Percentiles rank a stretch among this genome's conserved stretches.
Conservation (phyloP, 2,329 filamentous ascomycete genomes). For the Colletotrichum musae region DNA sequence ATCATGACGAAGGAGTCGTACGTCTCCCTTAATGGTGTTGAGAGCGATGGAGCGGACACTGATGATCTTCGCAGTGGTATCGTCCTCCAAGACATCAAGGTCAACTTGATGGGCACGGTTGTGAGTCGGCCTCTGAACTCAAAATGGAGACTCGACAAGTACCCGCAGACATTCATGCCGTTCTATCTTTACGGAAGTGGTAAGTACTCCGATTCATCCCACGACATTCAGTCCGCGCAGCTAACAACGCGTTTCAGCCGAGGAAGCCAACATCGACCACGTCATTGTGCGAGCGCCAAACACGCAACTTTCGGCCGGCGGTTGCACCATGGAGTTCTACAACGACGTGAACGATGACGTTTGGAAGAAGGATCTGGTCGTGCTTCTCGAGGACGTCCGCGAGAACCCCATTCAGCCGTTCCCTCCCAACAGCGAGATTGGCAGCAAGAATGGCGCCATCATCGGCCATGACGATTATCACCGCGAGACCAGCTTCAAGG, state of each 20-base stretch:
- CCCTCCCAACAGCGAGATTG: conserved; percentile 46
- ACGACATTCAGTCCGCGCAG: not conserved
- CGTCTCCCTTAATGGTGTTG: conserved; percentile 21
- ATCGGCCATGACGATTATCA: conserved; percentile 29
- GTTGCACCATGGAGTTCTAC: conserved; percentile 43
- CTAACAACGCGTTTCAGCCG: conserved; percentile 21
- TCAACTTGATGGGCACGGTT: conserved; percentile 45
- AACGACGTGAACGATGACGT: conserved; percentile 24
- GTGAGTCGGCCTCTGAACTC: conserved; percentile 55
- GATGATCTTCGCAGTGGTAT: not conserved
- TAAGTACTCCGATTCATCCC: conserved; percentile 17
- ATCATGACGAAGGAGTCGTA: conserved; percentile 50
- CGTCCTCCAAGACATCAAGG: conserved; percentile 45
- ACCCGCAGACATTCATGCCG: conserved; percentile 55
- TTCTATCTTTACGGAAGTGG: conserved; percentile 60
- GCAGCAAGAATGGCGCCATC: conserved; percentile 45
- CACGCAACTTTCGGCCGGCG: conserved; percentile 50
- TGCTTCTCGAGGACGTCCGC: conserved; percentile 49
- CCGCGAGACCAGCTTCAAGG: not conserved
- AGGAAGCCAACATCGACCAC: conserved; percentile 58
- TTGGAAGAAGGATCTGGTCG: conserved; percentile 44
- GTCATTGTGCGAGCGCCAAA: conserved; percentile 60
- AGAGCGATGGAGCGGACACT: not conserved
- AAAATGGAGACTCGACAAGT: conserved; percentile 50
- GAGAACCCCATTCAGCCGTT: conserved; percentile 58